phyloP scores from a whole-genome alignment of 352 stramenopile species.

The Globisporangium acanthophoron region DNA sequence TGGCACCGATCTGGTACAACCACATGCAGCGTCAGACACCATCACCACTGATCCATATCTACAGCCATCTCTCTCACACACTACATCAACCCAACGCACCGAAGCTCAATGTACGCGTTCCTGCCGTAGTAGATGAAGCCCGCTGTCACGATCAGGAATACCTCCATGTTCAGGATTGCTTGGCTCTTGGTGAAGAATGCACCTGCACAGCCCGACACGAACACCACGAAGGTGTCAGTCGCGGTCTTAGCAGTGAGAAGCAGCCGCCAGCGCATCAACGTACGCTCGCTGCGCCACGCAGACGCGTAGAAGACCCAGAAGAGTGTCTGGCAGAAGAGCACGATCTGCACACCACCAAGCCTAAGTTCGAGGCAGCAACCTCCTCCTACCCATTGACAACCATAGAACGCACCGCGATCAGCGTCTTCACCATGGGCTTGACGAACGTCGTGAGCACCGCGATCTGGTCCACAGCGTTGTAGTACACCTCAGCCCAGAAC shows the following conservation, averaged over 20 bases:
- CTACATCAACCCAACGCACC: conserved; percentile 20
- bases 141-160: conserved; percentile 70
- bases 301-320: conserved; percentile 83
- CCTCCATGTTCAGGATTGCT: conserved; percentile 77
- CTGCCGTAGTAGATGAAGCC: conserved; percentile 75
- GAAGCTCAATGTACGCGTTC: conserved; percentile 75
- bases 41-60: neutral
- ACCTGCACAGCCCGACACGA: conserved; percentile 20
- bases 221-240: neutral
- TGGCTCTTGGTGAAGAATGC: conserved; percentile 77
- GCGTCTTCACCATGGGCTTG: conserved; percentile 61
- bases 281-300: conserved; percentile 66
- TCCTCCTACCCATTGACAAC: neutral
- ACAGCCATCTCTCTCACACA: no score
- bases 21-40: neutral
- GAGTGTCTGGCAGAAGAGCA: conserved; percentile 52
- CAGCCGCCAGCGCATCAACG: conserved; percentile 2
- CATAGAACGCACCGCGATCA: conserved; percentile 41
- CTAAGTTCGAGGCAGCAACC: neutral
- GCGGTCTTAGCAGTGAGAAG: neutral
- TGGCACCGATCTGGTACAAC: conserved; percentile 50
- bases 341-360: conserved; percentile 20
- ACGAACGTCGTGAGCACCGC: conserved; percentile 50
- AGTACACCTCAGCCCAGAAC: conserved; percentile 88
- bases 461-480: conserved; percentile 80